Base-by-base conservation (phyloP, 371 early-diverging fungal genomes). In the Mortierella sp. region DNA sequence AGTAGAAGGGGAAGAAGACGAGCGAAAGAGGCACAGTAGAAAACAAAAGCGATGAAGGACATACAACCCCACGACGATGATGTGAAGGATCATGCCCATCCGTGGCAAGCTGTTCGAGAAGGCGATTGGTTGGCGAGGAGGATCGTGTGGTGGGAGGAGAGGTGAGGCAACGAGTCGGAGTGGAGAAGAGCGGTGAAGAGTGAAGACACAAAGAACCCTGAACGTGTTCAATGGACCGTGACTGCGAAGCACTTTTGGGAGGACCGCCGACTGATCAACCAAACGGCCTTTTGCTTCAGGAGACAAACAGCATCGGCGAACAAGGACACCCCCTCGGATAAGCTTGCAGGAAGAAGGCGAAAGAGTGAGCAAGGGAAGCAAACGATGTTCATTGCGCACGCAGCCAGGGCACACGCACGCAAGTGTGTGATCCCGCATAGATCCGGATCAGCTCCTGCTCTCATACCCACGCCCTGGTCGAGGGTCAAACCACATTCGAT, bases 41-140 rank as follows among this genome's bases (percentile, higher is more conserved):
- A 30, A 19, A 8, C 12, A 16, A 16, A n/a, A 31, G 28, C 6
- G 39, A 7, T 21, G 54, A 18, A 5, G 26, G 48, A 49, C 72
- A 23, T 76, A 70, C 70, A 76, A 76, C 38, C 78, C 78, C 43
- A 76, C 78, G 53, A 76, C 70, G 41, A 76, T 66, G 55, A 76
- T 76, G 59, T 76, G 78, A 16, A 76, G 63, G 42, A 76, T 70
- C 18, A 76, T 58, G 30, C 78, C 70, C 78, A 76, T 76, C 43
- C 18, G 5, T 24, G 42, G 16, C 0, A n/a, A 30, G 13, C 26
- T 23, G 49, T 19, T 9, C 34, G 34, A 34, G 34, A 10, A 34
- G 34, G 34, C 34, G 34, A 34, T 34, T n/a, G 34, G 4, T 34
- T 10, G 10, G 34, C 34, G 34, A 10, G 10, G 45, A 19, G 42